Percentiles rank a stretch among this genome's conserved stretches.
These are phyloP conservation scores for Arthrobotrys musiformis DNA, from an alignment of 2,329 filamentous ascomycete species.

Conservation along the genomic window DNA sequence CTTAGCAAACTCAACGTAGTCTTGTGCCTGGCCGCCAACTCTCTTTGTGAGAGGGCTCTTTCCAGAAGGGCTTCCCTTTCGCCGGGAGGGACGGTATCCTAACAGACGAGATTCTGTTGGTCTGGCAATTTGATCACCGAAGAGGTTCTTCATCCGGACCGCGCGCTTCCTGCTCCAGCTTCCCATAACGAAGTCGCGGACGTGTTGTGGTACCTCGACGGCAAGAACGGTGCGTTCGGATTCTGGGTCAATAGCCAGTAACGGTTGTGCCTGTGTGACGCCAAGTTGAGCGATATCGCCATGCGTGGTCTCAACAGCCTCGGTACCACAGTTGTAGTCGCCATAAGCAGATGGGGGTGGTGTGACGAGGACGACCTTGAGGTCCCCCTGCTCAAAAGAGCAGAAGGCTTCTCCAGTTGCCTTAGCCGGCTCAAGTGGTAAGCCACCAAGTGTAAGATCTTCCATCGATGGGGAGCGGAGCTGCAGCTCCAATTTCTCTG, in stretches of 20 bases:
- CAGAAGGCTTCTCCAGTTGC: constrained; percentile 48
- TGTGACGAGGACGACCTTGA: constrained; percentile 50
- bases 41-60: constrained; percentile 35
- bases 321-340: constrained; percentile 33
- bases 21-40: constrained; percentile 36
- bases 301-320: constrained; percentile 34
- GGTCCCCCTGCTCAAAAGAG: constrained; percentile 47
- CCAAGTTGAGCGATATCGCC: constrained; percentile 45
- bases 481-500: constrained; percentile 44
- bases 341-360: constrained; percentile 44
- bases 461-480: constrained; percentile 50
- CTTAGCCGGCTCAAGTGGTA: constrained; percentile 34
- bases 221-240: constrained; percentile 48
- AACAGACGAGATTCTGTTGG: constrained; percentile 44
- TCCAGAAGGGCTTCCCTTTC: constrained; percentile 31
- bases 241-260: constrained; percentile 48
- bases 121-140: constrained; percentile 43
- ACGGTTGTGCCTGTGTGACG: constrained; percentile 31
- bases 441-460: constrained; percentile 30
- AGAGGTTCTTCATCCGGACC: constrained; percentile 52
- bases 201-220: constrained; percentile 48
- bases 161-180: constrained; percentile 53
- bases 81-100: constrained; percentile 22
- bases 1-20: constrained; percentile 52
- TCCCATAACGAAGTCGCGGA: constrained; percentile 53